These are phyloP conservation scores for Rubia yunnanensis DNA, from an alignment of 257 asterid species.

Conservation along the genomic window DNA sequence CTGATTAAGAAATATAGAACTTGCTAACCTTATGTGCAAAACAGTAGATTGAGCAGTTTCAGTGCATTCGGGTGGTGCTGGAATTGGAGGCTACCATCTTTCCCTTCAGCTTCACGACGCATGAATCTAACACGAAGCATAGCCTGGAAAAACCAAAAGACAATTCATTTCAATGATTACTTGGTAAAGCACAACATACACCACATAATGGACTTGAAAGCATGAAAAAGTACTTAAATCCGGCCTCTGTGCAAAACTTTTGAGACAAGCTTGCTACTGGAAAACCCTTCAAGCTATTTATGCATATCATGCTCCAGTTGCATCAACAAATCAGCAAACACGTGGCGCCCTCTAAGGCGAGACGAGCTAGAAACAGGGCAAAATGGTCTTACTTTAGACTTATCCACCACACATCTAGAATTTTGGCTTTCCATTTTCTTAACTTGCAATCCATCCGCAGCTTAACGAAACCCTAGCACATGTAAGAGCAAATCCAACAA, in stretches of 20 bases:
- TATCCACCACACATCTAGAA: too few relatives aligned
- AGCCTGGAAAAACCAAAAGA: conserved; percentile 31
- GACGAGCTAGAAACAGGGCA: conserved; percentile 36
- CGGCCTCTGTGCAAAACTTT: conserved; percentile 65
- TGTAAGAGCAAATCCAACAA: too few relatives aligned
- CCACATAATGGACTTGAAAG: too few relatives aligned
- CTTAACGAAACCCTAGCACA: too few relatives aligned
- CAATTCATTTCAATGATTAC: background rate
- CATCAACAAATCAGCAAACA: too few relatives aligned
- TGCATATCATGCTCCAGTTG: conserved; percentile 57
- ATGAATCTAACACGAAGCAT: conserved; percentile 53
- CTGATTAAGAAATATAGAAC: too few relatives aligned
- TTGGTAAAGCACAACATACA: background rate
- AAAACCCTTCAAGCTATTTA: conserved; percentile 45
- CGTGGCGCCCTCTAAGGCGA: too few relatives aligned
- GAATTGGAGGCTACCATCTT: conserved; percentile 22
- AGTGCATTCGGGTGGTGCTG: too few relatives aligned
- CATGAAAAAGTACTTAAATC: conserved; percentile 82
- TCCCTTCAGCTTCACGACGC: conserved; percentile 44
- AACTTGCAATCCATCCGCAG: too few relatives aligned
- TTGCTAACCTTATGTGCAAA: too few relatives aligned
- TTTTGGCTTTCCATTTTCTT: too few relatives aligned
- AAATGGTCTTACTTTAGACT: conserved; percentile 23
- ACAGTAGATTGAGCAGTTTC: too few relatives aligned
- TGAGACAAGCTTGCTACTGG: conserved; percentile 43